Percentiles rank a stretch among this genome's conserved stretches.
Evolutionary conservation across 306 rosid genomes (phyloP).

Genomic region (Citrullus mucosospermus): DNA sequence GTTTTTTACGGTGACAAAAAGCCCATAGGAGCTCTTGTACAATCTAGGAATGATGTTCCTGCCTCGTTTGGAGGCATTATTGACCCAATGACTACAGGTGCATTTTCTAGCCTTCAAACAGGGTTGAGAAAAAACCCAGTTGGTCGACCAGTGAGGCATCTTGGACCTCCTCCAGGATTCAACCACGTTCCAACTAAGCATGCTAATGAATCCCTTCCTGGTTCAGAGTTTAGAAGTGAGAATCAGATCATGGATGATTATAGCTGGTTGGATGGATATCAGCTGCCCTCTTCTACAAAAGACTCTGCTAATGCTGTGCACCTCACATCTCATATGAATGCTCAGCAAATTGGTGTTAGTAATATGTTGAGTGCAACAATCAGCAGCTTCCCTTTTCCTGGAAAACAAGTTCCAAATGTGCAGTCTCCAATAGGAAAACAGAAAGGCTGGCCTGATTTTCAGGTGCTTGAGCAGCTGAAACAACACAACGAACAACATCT

Average conservation of each 20-base stretch:
- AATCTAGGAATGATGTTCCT: constrained; percentile 34
- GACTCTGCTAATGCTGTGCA: constrained; percentile 29
- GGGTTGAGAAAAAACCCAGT: constrained; percentile 48
- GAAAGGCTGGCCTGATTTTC: constrained; percentile 64
- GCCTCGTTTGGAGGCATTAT: constrained; percentile 24
- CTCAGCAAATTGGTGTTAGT: constrained; percentile 25
- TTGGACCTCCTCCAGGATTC: constrained; percentile 98
- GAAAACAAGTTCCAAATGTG: constrained; percentile 61
- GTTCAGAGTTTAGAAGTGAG: constrained; percentile 33
- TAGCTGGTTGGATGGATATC: constrained; percentile 99
- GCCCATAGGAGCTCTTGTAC: constrained; percentile 27
- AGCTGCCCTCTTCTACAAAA: constrained; percentile 45
- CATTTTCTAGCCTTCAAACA: constrained; percentile 26
- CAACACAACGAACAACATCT: constrained; percentile 56
- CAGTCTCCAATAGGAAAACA: constrained; percentile 40
- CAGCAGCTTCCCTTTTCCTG: constrained; percentile 71
- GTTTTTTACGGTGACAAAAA: constrained; percentile 31
- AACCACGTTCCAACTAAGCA: constrained; percentile 45
- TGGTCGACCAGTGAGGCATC: constrained; percentile 76
- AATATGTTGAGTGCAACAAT: constrained; percentile 40
- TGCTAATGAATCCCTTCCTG: constrained; percentile 26
- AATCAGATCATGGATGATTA: constrained; percentile 74
- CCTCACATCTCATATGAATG: constrained; percentile 29
- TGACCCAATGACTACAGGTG: constrained; percentile 21
- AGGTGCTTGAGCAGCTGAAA: constrained; percentile 39